Evolutionary conservation across 2,329 filamentous ascomycete genomes (phyloP).

Genomic region (Sarocladium brachiariae): DNA sequence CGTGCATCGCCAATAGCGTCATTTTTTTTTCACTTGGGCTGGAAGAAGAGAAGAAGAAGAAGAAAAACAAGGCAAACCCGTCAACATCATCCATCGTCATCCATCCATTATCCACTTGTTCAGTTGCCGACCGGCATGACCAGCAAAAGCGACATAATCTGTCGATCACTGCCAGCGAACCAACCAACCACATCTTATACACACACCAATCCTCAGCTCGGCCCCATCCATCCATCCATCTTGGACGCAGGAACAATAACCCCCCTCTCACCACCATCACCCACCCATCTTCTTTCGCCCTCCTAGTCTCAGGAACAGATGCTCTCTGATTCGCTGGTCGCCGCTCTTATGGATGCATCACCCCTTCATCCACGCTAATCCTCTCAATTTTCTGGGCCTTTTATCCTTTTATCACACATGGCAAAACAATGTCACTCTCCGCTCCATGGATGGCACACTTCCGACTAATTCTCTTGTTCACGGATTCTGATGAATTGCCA

Average conservation of each 20-base stretch:
- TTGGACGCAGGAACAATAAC: conserved; percentile 4
- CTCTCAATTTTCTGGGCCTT: no score
- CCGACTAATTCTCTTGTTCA: no score
- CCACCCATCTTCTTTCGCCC: neutral
- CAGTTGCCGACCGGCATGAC: no score
- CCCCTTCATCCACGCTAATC: neutral
- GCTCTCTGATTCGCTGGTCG: conserved; percentile 3
- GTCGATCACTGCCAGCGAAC: neutral
- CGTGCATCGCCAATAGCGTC: no score
- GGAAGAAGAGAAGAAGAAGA: neutral
- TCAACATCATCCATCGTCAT: neutral
- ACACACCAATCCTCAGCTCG: neutral
- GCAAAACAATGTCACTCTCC: neutral
- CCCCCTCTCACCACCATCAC: neutral
- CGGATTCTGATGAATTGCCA: no score
- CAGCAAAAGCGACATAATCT: neutral
- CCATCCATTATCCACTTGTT: neutral
- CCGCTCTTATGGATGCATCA: no score
- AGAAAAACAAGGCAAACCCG: neutral
- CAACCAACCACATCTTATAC: neutral
- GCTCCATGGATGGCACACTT: no score
- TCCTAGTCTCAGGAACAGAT: neutral
- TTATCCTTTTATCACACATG: neutral
- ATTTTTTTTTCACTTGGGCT: neutral
- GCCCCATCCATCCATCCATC: neutral